Evolutionary conservation across 2,329 filamentous ascomycete species (phyloP), one percentile per base, ranked within the genome.

Genomic region (Penicillium sp.): DNA sequence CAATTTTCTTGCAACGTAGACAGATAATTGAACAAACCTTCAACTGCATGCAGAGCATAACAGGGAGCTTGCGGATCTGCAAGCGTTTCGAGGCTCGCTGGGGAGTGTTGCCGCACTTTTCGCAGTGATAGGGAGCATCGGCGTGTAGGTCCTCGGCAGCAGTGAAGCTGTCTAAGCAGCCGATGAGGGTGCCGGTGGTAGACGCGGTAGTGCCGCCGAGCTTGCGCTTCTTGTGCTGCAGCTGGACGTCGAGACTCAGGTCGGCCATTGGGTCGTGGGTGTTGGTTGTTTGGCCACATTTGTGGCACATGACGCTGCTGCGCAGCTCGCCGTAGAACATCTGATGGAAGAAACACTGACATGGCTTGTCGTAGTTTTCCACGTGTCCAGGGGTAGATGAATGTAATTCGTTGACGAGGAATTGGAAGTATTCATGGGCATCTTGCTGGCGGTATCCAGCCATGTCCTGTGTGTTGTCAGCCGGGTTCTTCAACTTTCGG

Each of bases 351-450:
- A 97, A 88, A 70, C 92, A 99, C 51, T 85, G 82, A 75, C 93
- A 97, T 58, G 64, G 72, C 42, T 70, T 68, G 14, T 67, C 65
- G 35, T 68, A 63, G 59, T 75, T 80, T 64, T 83, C 85, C 33
- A 80, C 80, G 56, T 88, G 84, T 12, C 84, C 84, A 60, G 91
- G 93, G 34, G 89, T 76, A 9, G 74, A 81, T 64, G 87, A 83
- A 65, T 96, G 92, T 13, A 99, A 78, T 61, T 93, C 88, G 72
- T 96, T 92, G 30, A 95, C 86, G 29, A 97, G 80, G 64, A 95
- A 96, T 66, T 95, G 90, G 69, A 96, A 95, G 72, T 95, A 97
- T 68, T 97, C 92, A 66, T 97, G 92, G 0, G 92, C 92, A 65
- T 97, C 92, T 73, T 97, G 92, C 71, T 97, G 92, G 63, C 91